Percentiles rank a stretch among this genome's conserved stretches.
Evolutionary conservation across 441 rosid species (phyloP).

Genomic region (Aleurites moluccanus): DNA sequence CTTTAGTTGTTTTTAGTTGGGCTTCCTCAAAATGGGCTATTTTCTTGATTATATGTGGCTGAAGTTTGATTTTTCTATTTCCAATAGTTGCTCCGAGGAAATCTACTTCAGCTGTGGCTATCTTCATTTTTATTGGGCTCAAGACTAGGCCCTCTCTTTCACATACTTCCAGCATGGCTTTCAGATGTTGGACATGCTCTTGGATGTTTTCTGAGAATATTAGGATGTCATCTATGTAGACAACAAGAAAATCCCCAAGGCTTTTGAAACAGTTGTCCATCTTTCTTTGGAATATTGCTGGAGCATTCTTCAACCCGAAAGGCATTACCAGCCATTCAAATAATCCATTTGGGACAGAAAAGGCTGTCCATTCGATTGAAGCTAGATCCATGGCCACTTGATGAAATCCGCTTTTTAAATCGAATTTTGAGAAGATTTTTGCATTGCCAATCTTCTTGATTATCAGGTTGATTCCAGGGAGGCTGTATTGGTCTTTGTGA

Average conservation of each 20-base stretch:
- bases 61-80: too few relatives aligned
- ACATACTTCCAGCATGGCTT: too few relatives aligned
- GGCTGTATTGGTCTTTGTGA: too few relatives aligned
- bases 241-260: too few relatives aligned
- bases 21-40: neutral
- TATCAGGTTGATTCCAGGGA: neutral
- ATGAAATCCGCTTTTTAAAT: neutral
- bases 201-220: too few relatives aligned
- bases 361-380: too few relatives aligned
- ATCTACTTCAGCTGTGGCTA: neutral
- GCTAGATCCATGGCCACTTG: too few relatives aligned
- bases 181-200: too few relatives aligned
- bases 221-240: too few relatives aligned
- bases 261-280: neutral
- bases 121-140: neutral
- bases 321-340: neutral
- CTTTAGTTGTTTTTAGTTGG: neutral
- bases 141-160: too few relatives aligned
- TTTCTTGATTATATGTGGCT: too few relatives aligned
- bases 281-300: neutral
- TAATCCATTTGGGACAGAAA: too few relatives aligned
- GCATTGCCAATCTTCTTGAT: fast-evolving
- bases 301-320: neutral
- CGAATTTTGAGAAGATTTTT: neutral
- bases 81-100: neutral